Evolutionary conservation across 2,329 filamentous ascomycete species (phyloP), one percentile per base, ranked within the genome.

Genomic region (Aureobasidium sp.): DNA sequence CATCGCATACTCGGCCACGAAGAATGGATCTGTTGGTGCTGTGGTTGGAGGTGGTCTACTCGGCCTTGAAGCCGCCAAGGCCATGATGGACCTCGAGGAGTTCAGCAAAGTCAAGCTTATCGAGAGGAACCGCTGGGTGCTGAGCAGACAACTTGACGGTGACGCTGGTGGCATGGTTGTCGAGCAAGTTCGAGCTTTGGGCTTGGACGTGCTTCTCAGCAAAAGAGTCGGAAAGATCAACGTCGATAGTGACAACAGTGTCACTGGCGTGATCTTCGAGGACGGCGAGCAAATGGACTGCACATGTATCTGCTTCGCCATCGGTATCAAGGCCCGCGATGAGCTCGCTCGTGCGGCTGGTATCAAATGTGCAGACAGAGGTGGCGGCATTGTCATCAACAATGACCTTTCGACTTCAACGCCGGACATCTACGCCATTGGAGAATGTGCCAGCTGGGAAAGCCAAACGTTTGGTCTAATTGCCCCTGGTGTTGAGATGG

Each of bases 381-480:
- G 88, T 13, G 88, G 89, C 53, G 89, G 89, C n/a, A 84, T 92
- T 59, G 80, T 92, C 29, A 81, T 93, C 62, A 79, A 84, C 64
- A 79, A 78, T 61, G 77, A 83, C 65, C 75, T 96, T 6, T 79
- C 80, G 63, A 95, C 91, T 1, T 94, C 84, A 33, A 72, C 80
- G 4, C 78, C 84, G 0, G 85, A 87, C 64, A 83, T 96, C 53
- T 96, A 94, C 70, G 91, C 91, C 49, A 87, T 96, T 53, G 92
- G 91, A 60, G 92, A 96, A 74, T 96, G 91, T 67, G 90, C 91
- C 5, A 94, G 87, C 74, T 96, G 90, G 89, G 81, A 92, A 64
- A 87, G 84, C 65, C 88, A 94, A 73, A 91, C 89, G 0, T 96
- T 90, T 65, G 91, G 91, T 6, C 82, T 96, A 21, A 95, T 96